Base-by-base conservation (phyloP, 805 yeast species). In the Starmerella ratchasimensis region DNA sequence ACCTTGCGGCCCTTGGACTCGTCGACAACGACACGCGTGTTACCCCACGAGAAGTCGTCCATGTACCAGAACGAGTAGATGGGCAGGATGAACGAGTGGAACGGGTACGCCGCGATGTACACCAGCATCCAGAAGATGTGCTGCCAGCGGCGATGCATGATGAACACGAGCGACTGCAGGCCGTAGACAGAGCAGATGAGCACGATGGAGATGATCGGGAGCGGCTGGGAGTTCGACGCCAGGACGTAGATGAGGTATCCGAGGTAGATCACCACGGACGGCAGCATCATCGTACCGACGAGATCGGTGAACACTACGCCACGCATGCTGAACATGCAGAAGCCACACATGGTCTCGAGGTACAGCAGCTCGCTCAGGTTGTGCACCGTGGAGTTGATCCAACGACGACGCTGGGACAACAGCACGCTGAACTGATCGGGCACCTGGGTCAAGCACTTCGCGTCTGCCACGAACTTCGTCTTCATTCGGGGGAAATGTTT, bases 351-450 rank as follows among this genome's bases (percentile, higher is more conserved):
- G 42, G 72, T 72, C 22, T 64, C 62, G 30, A 72, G 67, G 47
- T 70, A 61, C 28, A 71, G 64, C 47, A 72, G 64, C 57, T 72
- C 79, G 53, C 67, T 59, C 53, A 72, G 65, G 48, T 72, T 72
- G 55, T 72, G 79, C 22, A 72, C 75, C 0, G 79, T 72, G 6
- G 78, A 73, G 53, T 72, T 72, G 50, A 72, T 72, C 79, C 79
- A 72, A 45, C 79, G 71, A 65, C 98, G 79, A 64, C 98, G 76
- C 62, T 88, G 98, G 31, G 93, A 73, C 34, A 88, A 80, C 52
- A 90, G 82, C 52, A 90, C 96, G 13, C 93, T 77, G 34, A 86
- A 68, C 17, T 69, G 67, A 40, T 67, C 72, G 1, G 79, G 79
- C 3, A 71, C 78, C 38, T 68, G 59, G 1, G 79, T 72, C 47